phyloP scores from a whole-genome alignment of 2,329 filamentous ascomycete species.

The Sporothrix brasiliensis region DNA sequence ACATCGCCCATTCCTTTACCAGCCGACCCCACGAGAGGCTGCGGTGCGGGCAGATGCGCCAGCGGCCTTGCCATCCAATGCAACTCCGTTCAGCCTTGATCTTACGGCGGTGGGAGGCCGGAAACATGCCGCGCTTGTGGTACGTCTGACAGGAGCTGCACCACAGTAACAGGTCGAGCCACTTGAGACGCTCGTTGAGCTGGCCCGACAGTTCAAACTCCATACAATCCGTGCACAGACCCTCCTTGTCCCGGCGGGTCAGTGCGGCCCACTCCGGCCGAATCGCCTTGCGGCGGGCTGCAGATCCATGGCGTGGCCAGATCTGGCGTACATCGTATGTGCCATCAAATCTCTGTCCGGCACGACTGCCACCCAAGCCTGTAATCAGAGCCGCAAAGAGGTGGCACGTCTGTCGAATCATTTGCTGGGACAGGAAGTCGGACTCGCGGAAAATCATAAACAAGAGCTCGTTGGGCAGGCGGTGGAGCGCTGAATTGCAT shows the following conservation, averaged over 20 bases:
- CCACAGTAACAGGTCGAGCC: background rate
- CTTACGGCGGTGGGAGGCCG: too few species aligned
- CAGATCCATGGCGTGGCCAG: background rate
- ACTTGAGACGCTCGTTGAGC: background rate
- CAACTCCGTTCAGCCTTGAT: too few species aligned
- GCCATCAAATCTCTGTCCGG: background rate
- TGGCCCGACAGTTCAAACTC: background rate
- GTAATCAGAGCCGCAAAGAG: background rate
- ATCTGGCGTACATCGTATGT: background rate
- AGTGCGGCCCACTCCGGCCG: background rate
- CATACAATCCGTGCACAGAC: background rate
- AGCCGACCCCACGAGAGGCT: too few species aligned
- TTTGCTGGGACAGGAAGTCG: background rate
- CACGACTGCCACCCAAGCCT: background rate
- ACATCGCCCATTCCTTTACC: too few species aligned
- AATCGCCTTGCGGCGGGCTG: background rate
- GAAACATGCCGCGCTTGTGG: too few species aligned
- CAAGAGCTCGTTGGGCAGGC: background rate
- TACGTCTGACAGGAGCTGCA: too few species aligned
- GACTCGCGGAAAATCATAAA: background rate
- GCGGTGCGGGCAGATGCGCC: too few species aligned
- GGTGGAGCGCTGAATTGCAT: too few species aligned
- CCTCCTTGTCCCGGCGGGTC: background rate
- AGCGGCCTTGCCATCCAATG: too few species aligned
- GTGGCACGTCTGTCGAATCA: conserved; percentile 5